Evolutionary conservation across 495 filamentous ascomycete species (phyloP), one percentile per base, ranked within the genome.

Genomic region (Evernia prunastri): DNA sequence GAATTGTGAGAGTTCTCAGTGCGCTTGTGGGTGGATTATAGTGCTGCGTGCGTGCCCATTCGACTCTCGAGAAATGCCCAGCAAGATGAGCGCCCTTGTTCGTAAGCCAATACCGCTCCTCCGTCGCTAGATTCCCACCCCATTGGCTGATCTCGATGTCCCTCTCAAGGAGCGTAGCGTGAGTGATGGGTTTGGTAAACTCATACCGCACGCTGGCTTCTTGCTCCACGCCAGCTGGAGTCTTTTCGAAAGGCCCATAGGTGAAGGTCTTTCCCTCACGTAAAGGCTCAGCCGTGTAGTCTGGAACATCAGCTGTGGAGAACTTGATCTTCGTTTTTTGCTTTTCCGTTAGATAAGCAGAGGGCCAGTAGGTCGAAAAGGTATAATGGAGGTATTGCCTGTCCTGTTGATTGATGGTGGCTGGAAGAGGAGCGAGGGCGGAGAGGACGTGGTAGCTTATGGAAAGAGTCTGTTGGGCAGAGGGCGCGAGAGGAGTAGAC

Each of bases 281-380:
- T 70, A 88, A 81, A 0, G 95, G 93, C 69, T 90, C 90, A 61
- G 80, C 84, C 45, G 91, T 96, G 75, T 89, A 95, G 72, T 96
- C 91, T 49, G 91, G 87, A 49, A 96, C 81, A 68, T 89, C 87
- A 64, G 79, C 76, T 63, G 82, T 85, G 58, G 90, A 87, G 72
- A 96, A 85, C 78, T 96, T 96, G 73, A 98, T 77, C 77, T 96
- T 96, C 45, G 94, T 97, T 83, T 96, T 97, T 72, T 98, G 94
- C 74, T 95, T 96, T 67, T 80, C 74, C 27, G 92, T 96, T 9
- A 80, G 72, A 76, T 98, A 98, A 57, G 86, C 88, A 17, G 91
- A 91, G 40, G 83, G 86, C 39, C 78, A 81, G 73, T 94, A 96
- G 65, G 90, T 89, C 56, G 86, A 90, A 81, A 94, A 91, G 18